Base-by-base conservation (phyloP, 78 protist genomes). In the slime mould (Dictyostelium discoideum) region DNA sequence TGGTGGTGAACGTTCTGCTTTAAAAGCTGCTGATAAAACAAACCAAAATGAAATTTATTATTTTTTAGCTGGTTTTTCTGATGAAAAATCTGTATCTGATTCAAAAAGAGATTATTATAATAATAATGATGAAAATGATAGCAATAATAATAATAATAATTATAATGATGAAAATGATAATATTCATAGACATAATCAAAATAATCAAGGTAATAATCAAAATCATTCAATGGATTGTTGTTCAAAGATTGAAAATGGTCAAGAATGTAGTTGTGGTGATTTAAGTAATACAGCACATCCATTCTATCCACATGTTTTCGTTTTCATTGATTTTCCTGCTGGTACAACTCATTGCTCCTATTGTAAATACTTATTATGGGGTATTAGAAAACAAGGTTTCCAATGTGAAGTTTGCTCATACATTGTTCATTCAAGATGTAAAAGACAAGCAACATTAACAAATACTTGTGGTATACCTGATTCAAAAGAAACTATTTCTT, bases 271-370 rank as follows among this genome's bases (percentile, higher is more conserved):
- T 26, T 69, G 77, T 69, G 77, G 77, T 69, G 37, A 69, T 69
- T 29, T 69, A 69, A 26, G 57, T 29, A 82, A 46, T 39, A 50
- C 57, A 57, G 26, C 39, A 10, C 77, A 69, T 69, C 88, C 87
- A 18, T 90, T 90, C 76, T 90, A 32, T 72, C 95, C 95, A 44
- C 95, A 90, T 82, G 48, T 82, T 29, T 90, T 90, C 76, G 88
- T 90, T 3, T 82, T 37, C 11, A 90, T 39, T 24, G 95, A 90
- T 82, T 90, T 90, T 42, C 84, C 39, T 11, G n/a, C 84, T n/a
- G 82, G 82, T 42, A 78, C 93, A n/a, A 82, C 83, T 5, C 76
- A 86, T 86, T 90, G 95, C 44, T 82, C 87, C 29, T 82, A 32
- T 39, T 90, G 95, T 50, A 77, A 82, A 3, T 90, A 83, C 37